Base-by-base conservation (phyloP, 2,329 filamentous ascomycete genomes). In the Cytospora piceae region DNA sequence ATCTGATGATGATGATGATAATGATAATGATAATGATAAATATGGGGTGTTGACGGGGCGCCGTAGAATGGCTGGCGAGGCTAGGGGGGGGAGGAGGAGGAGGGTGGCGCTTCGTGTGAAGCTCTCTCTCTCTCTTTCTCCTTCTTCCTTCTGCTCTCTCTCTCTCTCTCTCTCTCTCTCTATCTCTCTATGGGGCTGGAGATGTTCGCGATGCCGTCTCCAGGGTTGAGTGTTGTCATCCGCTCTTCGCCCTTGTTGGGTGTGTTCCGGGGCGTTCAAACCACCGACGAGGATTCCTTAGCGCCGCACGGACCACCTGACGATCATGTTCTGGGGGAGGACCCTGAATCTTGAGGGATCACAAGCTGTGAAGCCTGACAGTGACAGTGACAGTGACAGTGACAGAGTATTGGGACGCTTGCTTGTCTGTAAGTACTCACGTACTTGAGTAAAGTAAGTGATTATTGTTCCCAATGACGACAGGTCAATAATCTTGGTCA, bases 281-380 rank as follows among this genome's bases (percentile, higher is more conserved):
- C 27, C 49, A 15, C 58, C 58, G 58, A 61, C 58, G 12, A 3
- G 20, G 46, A 49, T 49, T 15, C 49, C 17, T 46, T 61, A 61
- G 37, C 29, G 14, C 32, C 31, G 56, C 56, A 58, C 56, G 56
- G 56, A 8, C 56, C 56, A 58, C 20, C 17, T 58, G 39, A 42
- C 37, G 46, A 49, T 49, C 56, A 17, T 42, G 15, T 49, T 42
- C 27, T 27, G 27, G 56, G 56, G n/a, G n/a, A 61, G 31, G 49
- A 61, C 58, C 49, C 58, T 59, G 57, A 20, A 59, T 59, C 52
- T n/a, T 46, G 57, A 49, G 37, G 42, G 7, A 22, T 46, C 46
- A 49, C 42, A 49, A 49, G 42, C 39, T 42, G 39, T 6, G 37
- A 39, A 14, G 17, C 2, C n/a, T 46, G 39, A 42, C 20, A 46